These are phyloP conservation scores for Metschnikowia drakensbergensis DNA, from an alignment of 805 yeast species.

Conservation along the genomic window DNA sequence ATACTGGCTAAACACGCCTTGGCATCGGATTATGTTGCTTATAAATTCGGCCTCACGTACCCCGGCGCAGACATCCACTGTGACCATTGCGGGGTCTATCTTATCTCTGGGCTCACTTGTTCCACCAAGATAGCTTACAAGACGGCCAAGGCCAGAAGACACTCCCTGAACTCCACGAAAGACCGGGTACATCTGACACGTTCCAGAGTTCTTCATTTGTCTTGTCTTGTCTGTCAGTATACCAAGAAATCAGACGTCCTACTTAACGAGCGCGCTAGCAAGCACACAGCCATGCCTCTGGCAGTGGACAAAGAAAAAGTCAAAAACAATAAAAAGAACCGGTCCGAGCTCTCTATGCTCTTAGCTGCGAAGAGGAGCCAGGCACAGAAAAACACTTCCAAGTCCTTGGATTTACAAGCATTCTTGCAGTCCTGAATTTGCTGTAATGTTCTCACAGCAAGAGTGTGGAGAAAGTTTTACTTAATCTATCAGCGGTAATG, in stretches of 20 bases:
- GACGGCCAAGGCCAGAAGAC: constrained; percentile 1
- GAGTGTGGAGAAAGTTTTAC: constrained; percentile 13
- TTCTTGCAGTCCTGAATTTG: constrained; percentile 32
- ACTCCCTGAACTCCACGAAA: background rate
- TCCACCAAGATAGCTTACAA: constrained; percentile 21
- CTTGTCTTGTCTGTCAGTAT: constrained; percentile 22
- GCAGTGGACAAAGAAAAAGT: constrained; percentile 32
- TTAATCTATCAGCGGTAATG: constrained; percentile 11
- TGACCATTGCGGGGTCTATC: constrained; percentile 27
- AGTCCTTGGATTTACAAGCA: constrained; percentile 46
- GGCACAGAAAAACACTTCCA: constrained; percentile 23
- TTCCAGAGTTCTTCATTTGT: constrained; percentile 11
- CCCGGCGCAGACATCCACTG: constrained; percentile 30
- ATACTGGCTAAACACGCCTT: constrained; percentile 24
- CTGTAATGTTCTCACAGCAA: constrained; percentile 7
- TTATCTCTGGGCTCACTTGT: constrained; percentile 35
- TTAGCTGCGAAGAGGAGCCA: constrained; percentile 37
- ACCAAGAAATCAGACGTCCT: constrained; percentile 12
- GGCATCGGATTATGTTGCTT: constrained; percentile 19
- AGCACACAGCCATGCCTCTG: constrained; percentile 1
- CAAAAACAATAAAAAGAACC: constrained; percentile 46
- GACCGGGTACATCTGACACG: background rate
- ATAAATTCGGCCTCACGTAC: constrained; percentile 25
- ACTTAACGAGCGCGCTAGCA: constrained; percentile 8
- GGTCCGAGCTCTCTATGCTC: constrained; percentile 39